These are phyloP conservation scores for Tetraselmis striata DNA, from an alignment of 139 green algal species.

Conservation along the genomic window DNA sequence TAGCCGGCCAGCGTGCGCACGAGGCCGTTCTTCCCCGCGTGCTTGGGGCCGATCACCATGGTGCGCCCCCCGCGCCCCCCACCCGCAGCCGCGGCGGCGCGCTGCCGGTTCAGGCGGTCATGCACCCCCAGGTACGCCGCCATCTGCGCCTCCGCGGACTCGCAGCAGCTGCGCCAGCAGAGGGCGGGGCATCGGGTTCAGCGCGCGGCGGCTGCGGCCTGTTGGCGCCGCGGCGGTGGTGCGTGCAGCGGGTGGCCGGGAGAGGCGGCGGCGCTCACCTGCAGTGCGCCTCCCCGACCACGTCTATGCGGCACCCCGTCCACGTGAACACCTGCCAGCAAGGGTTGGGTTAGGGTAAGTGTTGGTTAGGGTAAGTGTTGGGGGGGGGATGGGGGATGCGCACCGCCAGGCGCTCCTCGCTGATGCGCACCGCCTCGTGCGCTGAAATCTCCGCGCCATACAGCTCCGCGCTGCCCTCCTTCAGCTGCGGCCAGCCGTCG, in stretches of 20 bases:
- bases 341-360: neutral
- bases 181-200: neutral
- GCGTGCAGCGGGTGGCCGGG: slow-evolving; percentile 22
- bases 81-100: too few relatives aligned
- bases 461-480: slow-evolving; percentile 66
- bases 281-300: slow-evolving; percentile 20
- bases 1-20: slow-evolving; percentile 80
- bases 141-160: neutral
- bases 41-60: neutral
- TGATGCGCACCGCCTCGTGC: slow-evolving; percentile 41
- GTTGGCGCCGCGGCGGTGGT: slow-evolving; percentile 18
- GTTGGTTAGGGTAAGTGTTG: neutral
- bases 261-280: neutral
- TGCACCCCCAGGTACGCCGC: neutral
- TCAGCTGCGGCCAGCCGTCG: slow-evolving; percentile 39
- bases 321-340: slow-evolving; percentile 69
- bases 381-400: neutral
- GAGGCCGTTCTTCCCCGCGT: slow-evolving; percentile 74
- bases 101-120: neutral
- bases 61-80: too few relatives aligned
- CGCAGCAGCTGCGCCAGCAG: neutral
- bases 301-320: slow-evolving; percentile 40
- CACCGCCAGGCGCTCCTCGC: slow-evolving; percentile 69
- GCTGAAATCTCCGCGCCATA: slow-evolving; percentile 76
- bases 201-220: neutral